Conservation (phyloP, 441 rosid species). For the Macaranga tanarius region DNA sequence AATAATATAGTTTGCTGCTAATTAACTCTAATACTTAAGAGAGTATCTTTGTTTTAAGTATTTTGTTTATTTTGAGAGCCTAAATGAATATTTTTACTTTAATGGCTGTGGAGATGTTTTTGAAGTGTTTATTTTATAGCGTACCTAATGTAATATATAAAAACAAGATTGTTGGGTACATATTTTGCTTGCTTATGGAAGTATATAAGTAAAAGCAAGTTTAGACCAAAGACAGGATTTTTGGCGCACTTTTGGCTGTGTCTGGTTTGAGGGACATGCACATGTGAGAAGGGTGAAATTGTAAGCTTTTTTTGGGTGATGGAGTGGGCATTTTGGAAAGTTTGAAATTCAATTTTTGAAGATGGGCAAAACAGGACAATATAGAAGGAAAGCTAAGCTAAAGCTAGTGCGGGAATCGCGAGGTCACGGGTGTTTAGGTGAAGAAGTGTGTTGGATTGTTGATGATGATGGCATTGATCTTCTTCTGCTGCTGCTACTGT, state of each 20-base stretch:
- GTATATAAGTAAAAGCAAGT: background rate
- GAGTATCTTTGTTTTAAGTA: constrained; percentile 10
- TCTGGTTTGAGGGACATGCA: too few species aligned
- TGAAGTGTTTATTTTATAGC: background rate
- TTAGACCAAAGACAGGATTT: background rate
- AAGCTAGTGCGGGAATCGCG: background rate
- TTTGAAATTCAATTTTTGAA: background rate
- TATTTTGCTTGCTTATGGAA: background rate
- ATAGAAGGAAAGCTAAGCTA: background rate
- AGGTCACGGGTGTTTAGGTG: background rate
- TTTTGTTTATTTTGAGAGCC: constrained; percentile 10
- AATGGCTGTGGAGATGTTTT: constrained; percentile 1
- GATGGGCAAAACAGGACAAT: background rate
- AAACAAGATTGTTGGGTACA: constrained; percentile 3
- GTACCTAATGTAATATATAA: constrained; percentile 12
- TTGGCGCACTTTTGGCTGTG: background rate
- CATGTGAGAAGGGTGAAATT: too few species aligned
- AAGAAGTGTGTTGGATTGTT: background rate
- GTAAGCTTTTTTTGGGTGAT: too few species aligned
- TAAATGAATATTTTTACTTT: constrained; percentile 12
- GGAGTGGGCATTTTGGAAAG: background rate
- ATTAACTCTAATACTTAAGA: background rate
- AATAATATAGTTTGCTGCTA: background rate
- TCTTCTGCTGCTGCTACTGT: background rate
- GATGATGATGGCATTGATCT: background rate